A percentile compares a stretch with the other conserved stretches of the same genome.
phyloP scores from a whole-genome alignment of 345 rosid species.

The Geranium brycei region DNA sequence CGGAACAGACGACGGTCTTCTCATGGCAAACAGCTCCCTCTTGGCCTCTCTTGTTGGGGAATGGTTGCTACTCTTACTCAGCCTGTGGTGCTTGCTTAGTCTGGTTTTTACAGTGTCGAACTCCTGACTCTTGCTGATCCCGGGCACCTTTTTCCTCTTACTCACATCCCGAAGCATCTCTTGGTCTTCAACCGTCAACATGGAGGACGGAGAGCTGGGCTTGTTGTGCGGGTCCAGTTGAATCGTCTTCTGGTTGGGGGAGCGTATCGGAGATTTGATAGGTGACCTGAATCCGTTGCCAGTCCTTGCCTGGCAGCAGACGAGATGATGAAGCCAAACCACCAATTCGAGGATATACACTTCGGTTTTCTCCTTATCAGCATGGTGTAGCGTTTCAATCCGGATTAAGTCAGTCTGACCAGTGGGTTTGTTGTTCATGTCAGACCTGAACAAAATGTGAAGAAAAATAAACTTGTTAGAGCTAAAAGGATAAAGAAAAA shows the following conservation, averaged over 20 bases:
- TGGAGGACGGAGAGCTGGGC: too few relatives aligned
- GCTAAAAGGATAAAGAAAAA: not conserved
- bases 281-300: constrained; percentile 30
- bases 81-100: constrained; percentile 23
- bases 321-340: constrained; percentile 62
- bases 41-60: constrained; percentile 32
- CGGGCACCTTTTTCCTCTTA: constrained; percentile 33
- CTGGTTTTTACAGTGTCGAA: constrained; percentile 24
- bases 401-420: constrained; percentile 31
- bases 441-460: constrained; percentile 3
- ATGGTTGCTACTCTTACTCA: constrained; percentile 56
- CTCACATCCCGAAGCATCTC: constrained; percentile 36
- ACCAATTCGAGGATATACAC: constrained; percentile 55
- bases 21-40: constrained; percentile 1
- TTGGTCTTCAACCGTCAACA: constrained; percentile 37
- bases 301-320: constrained; percentile 36
- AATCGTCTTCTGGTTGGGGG: constrained; percentile 8
- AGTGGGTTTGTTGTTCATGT: constrained; percentile 21
- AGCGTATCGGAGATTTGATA: constrained; percentile 20
- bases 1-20: constrained; percentile 58
- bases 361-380: constrained; percentile 55
- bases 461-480: not conserved
- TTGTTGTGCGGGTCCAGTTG: constrained; percentile 30
- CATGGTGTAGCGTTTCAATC: constrained; percentile 75
- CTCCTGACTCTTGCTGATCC: constrained; percentile 78